These are phyloP conservation scores for Salix purpurea DNA, from an alignment of 345 rosid species.

Conservation along the genomic window DNA sequence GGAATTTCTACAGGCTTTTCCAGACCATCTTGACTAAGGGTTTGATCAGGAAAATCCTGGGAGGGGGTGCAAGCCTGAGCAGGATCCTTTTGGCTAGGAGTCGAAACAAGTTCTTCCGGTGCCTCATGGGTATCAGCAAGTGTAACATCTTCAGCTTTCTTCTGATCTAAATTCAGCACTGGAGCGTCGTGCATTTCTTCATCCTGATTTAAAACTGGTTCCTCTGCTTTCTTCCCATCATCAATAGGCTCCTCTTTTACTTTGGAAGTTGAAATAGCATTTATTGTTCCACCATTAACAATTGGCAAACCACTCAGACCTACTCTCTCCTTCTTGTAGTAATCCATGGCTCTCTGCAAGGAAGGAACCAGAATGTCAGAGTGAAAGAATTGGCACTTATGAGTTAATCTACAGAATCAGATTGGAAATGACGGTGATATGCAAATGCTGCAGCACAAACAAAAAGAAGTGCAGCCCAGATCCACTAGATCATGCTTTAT, in stretches of 20 bases:
- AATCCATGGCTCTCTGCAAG: slow-evolving; percentile 73
- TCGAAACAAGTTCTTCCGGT: slow-evolving; percentile 12
- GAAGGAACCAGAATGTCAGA: slow-evolving; percentile 8
- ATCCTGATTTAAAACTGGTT: slow-evolving; percentile 13
- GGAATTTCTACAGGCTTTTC: slow-evolving; percentile 17
- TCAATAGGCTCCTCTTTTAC: slow-evolving; percentile 22
- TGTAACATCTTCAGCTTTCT: slow-evolving; percentile 21
- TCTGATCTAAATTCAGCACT: slow-evolving; percentile 11
- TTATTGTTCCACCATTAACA: slow-evolving; percentile 21
- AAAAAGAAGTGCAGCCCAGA: background rate
- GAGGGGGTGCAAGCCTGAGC: slow-evolving; percentile 1
- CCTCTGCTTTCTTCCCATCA: slow-evolving; percentile 13
- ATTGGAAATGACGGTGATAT: background rate
- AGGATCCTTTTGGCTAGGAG: slow-evolving; percentile 12
- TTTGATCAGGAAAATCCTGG: slow-evolving; percentile 12
- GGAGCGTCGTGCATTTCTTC: slow-evolving; percentile 23
- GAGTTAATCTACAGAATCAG: background rate
- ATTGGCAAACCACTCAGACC: slow-evolving; percentile 37
- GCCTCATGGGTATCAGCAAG: background rate
- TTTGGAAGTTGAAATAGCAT: slow-evolving; percentile 26
- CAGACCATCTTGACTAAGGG: slow-evolving; percentile 8
- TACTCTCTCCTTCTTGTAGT: slow-evolving; percentile 67
- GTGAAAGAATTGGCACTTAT: background rate
- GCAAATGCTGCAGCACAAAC: background rate
- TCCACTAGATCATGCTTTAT: background rate